Evolutionary conservation across 139 green algal genomes (phyloP), one percentile per base, ranked within the genome.

Genomic region (Mychonastes homosphaera): DNA sequence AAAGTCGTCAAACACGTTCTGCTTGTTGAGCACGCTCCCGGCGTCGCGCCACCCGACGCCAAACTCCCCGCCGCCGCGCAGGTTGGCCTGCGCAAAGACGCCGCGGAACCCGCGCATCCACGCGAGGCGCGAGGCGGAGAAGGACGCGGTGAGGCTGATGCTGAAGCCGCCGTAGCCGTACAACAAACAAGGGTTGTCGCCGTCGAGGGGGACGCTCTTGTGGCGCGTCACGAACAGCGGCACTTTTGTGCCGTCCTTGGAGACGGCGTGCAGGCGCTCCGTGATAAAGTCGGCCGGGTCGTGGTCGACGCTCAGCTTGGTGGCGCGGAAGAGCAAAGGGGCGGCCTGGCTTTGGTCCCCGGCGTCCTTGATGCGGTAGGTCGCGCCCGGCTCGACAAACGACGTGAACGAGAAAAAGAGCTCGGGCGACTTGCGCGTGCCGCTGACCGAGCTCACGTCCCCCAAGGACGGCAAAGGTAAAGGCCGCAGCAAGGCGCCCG

Each of bases 111-210:
- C 75, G 1, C 56, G 45, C 56, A 82, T 71, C 64, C 76, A 82
- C 1, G 70, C 62, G 34, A 82, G 61, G 13, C 77, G 50, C 16
- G 64, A 67, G 19, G 79, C 64, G 30, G 53, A 79, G 81, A 96
- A 97, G 33, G 53, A 62, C 0, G 90, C 88, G 64, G 81, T 72
- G 51, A 97, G 64, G 43, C 53, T 75, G 53, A 95, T 82, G 73
- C 92, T 95, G 81, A 97, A 97, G 23, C 90, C 90, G 9, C 80
- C 89, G 54, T 96, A 97, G 40, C 84, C 89, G 46, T 95, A 96
- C 10, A 97, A 78, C 62, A 96, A 77, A 3, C 82, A 84, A 33
- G 85, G 84, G 33, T 76, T 73, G 27, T 24, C 65, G 38, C 77
- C 74, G 45, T 91, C 73, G 52, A 85, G 71, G 21, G 59, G 18